phyloP scores from a whole-genome alignment of 2,329 filamentous ascomycete genomes.

The Penicillium verrucosum region DNA sequence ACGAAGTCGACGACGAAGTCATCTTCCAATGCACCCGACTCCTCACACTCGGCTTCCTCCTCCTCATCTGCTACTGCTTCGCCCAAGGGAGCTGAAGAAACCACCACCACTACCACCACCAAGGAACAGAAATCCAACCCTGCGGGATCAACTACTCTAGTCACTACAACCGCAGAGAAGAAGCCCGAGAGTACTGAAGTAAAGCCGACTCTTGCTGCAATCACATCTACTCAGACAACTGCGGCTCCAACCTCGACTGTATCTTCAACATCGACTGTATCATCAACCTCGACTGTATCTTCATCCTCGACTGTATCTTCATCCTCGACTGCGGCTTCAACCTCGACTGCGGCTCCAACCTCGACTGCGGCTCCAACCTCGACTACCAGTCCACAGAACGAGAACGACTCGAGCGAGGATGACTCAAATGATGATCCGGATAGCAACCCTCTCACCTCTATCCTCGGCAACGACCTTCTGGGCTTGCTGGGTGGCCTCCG shows the following conservation, averaged over 20 bases:
- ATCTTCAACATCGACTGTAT: not conserved
- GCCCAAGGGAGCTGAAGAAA: conserved; percentile 4
- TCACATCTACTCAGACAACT: not conserved
- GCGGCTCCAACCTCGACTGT: not conserved
- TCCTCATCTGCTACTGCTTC: conserved; percentile 14
- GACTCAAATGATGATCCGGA: too few relatives aligned
- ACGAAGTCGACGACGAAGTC: conserved; percentile 11
- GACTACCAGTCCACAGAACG: not conserved
- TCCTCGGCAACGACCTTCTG: conserved; percentile 3
- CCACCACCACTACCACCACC: not conserved
- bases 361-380: not conserved
- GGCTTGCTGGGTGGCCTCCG: conserved; percentile 1
- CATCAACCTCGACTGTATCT: not conserved
- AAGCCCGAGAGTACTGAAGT: not conserved
- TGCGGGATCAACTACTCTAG: not conserved
- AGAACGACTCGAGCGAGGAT: not conserved
- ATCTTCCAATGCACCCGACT: conserved; percentile 25
- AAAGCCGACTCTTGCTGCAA: not conserved
- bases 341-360: not conserved
- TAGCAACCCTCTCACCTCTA: not conserved
- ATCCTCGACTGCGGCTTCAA: not conserved
- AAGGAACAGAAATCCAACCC: not conserved
- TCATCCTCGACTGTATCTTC: not conserved
- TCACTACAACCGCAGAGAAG: not conserved
- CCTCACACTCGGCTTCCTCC: conserved; percentile 28